Evolutionary conservation across 805 yeast species (phyloP).

Genomic region (Kluyveromyces wickerhamii): DNA sequence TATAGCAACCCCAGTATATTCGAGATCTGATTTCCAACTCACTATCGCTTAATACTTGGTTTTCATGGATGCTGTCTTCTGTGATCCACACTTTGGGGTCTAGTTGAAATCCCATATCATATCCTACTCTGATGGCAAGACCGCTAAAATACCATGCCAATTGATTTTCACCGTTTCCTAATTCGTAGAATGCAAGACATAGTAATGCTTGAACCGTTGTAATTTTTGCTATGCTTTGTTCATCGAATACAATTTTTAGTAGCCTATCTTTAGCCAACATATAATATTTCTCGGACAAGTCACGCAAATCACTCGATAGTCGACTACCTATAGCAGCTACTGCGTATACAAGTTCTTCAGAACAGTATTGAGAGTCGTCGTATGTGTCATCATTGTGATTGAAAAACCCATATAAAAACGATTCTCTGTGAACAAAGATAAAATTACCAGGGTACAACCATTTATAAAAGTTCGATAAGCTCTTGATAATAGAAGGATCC

Average conservation of each 20-base stretch:
- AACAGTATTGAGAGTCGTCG: constrained; percentile 42
- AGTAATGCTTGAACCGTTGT: constrained; percentile 52
- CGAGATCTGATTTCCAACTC: constrained; percentile 51
- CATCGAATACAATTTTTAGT: constrained; percentile 31
- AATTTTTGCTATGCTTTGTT: constrained; percentile 35
- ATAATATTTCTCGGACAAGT: constrained; percentile 38
- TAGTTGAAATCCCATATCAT: constrained; percentile 55
- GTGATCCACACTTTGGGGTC: constrained; percentile 53
- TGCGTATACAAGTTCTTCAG: constrained; percentile 44
- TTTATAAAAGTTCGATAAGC: constrained; percentile 39
- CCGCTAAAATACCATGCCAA: constrained; percentile 60
- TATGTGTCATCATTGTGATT: constrained; percentile 40
- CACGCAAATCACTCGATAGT: constrained; percentile 36
- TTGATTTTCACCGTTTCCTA: constrained; percentile 50
- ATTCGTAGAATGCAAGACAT: constrained; percentile 53
- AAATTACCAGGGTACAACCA: constrained; percentile 62
- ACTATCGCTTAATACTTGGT: constrained; percentile 35
- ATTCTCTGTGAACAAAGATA: constrained; percentile 55
- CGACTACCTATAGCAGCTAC: constrained; percentile 54
- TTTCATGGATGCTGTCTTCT: constrained; percentile 28
- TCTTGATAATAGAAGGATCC: constrained; percentile 24
- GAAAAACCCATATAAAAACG: constrained; percentile 53
- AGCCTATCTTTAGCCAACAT: constrained; percentile 38
- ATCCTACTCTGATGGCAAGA: constrained; percentile 56
- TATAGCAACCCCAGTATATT: constrained; percentile 59